Base-by-base conservation (phyloP, 495 filamentous ascomycete species). In the Trichocladium antarcticum region DNA sequence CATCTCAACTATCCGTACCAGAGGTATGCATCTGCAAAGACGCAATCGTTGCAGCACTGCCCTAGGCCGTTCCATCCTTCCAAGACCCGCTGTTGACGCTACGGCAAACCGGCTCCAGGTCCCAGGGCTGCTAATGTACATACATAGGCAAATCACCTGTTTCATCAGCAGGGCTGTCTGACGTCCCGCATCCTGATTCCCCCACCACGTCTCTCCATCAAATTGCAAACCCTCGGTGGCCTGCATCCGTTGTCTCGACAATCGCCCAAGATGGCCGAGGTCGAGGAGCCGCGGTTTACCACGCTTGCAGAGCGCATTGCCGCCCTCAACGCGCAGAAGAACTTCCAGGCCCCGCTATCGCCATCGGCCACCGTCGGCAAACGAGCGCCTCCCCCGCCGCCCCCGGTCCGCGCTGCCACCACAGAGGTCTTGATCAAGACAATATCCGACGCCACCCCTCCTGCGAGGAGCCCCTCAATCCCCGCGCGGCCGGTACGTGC, bases 261-360 rank as follows among this genome's bases (percentile, higher is more conserved):
- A 20, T 10, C 11, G 17, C 20, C 11, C 31, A 28, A 15, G 27
- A 79, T 79, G 75, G 68, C 71, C 5, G 74, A 79, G 43, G 64
- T 67, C 37, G 74, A 77, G 45, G 74, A 76, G 53, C 74, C 74
- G 8, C 68, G 73, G 48, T 77, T 73, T 55, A 74, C 61, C 39
- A 68, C 74, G 16, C 69, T 79, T n/a, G 64, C 67, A 1, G 73
- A 75, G 57, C 68, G 75, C 42, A 79, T 77, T 29, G 74, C 74
- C 15, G 75, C 75, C 40, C 60, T 79, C 43, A 79, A 77, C 49
- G 60, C 62, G 42, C 70, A 72, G 40, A 71, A 71, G 59, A 75
- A 75, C 51, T 70, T 73, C 61, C 57, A 67, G 37, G 56, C 61
- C 38, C 67, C 69, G 39, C 51, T 56, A 1, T 48, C 69, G n/a